Percentiles rank a stretch among this genome's conserved stretches.
phyloP scores from a whole-genome alignment of 2,329 filamentous ascomycete genomes.

The Penicillium sp. region DNA sequence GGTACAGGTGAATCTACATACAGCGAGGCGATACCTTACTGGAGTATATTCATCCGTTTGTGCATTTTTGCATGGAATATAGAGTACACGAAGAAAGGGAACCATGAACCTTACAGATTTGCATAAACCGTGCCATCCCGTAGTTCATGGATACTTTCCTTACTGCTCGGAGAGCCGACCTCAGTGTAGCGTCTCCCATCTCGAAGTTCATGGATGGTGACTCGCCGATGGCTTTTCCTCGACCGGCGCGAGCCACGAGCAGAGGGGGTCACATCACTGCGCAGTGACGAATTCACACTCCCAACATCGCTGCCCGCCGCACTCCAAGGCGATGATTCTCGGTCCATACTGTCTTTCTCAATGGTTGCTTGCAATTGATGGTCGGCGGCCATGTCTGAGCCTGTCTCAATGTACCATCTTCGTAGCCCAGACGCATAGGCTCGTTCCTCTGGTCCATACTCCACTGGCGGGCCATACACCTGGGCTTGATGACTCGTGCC shows the following conservation, averaged over 20 bases:
- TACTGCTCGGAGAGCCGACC: constrained; percentile 35
- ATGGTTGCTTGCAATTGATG: constrained; percentile 34
- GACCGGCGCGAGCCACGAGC: constrained; percentile 25
- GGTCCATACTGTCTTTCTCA: constrained; percentile 24
- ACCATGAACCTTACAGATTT: constrained; percentile 26
- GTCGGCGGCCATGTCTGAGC: constrained; percentile 33
- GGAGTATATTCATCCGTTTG: background rate
- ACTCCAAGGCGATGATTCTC: constrained; percentile 22
- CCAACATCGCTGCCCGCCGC: constrained; percentile 29
- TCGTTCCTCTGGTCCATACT: constrained; percentile 36
- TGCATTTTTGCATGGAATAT: no score
- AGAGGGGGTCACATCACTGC: constrained; percentile 21
- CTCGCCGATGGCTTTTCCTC: constrained; percentile 29
- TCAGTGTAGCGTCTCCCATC: constrained; percentile 41
- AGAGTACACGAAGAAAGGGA: no score
- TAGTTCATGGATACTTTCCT: constrained; percentile 39
- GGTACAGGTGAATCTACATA: background rate
- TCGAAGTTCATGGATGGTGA: constrained; percentile 41
- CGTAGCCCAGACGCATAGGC: constrained; percentile 32
- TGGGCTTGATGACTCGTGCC: constrained; percentile 24
- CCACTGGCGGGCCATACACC: constrained; percentile 37
- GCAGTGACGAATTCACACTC: constrained; percentile 25
- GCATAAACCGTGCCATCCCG: constrained; percentile 42
- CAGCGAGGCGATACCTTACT: background rate
- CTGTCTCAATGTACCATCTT: constrained; percentile 39